Base-by-base conservation (phyloP, 306 rosid species). In the Prunus armeniaca region DNA sequence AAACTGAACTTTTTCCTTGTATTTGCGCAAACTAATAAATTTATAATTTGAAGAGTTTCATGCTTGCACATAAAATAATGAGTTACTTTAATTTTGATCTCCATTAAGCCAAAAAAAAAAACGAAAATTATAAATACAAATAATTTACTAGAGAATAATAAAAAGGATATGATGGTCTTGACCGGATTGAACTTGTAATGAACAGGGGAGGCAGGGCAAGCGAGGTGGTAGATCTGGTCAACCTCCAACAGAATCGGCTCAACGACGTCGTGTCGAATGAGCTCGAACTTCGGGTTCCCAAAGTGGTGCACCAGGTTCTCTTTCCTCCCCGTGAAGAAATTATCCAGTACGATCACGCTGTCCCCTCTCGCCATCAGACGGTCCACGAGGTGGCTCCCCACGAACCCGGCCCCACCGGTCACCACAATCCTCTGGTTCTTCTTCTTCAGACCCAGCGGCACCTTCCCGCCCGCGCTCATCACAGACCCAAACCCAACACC, bases 341-440 rank as follows among this genome's bases (percentile, higher is more conserved):
- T 94, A 77, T 94, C 98, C 0, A 91, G 82, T 20, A 94, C 97
- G 71, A 94, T 90, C 70, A 94, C 95, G 62, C 85, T 94, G 13
- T 94, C 93, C 0, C 98, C 98, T 2, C 96, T 67, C 27, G 86
- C 92, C 0, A 94, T 89, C 83, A 94, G 65, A 72, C 96, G 97
- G 79, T 94, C 98, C 51, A 94, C 98, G 2, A 94, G 87, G 70
- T 94, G 98, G 80, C 97, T 91, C 32, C 97, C 97, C 0, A 94
- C 98, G 84, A 94, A 94, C 72, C 98, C 98, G 2, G 98, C 98
- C 55, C 98, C 98, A 43, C 97, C 98, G 0, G 98, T 94, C 2
- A 94, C 93, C 55, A 94, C 74, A 12, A 94, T 72, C 84, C 98
- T 81, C 84, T 74, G 80, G 22, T 38, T 80, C 83, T 78, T 91